Percentiles rank a stretch among this genome's conserved stretches.
Conservation (phyloP, 805 yeast genomes). For the Ogataea ramenticola region DNA sequence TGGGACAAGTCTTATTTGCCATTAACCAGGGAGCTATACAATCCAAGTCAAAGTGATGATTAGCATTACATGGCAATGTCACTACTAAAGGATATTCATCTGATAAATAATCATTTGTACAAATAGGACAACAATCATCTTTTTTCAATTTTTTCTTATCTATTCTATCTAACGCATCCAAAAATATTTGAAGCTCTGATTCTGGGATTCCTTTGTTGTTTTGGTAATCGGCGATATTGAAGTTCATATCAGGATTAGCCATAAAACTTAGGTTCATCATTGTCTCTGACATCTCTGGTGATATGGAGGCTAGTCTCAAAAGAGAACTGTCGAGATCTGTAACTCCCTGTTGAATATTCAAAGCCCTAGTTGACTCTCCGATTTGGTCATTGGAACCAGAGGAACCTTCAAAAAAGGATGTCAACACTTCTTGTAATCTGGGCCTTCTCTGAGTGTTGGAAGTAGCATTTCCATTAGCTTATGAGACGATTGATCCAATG, state of each 20-base stretch:
- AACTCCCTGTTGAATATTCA: background rate
- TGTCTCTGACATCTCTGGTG: no score
- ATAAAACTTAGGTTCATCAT: no score
- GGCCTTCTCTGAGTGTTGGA: background rate
- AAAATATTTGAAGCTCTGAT: conserved; percentile 30
- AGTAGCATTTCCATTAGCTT: no score
- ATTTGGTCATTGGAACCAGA: background rate
- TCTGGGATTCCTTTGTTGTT: conserved; percentile 51
- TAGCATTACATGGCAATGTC: conserved; percentile 55
- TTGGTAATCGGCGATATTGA: background rate
- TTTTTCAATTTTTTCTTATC: conserved; percentile 29
- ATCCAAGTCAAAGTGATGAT: conserved; percentile 79
- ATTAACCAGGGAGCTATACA: conserved; percentile 88
- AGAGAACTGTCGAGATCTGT: no score
- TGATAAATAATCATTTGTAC: conserved; percentile 63
- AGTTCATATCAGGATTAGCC: no score
- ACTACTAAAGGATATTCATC: conserved; percentile 80
- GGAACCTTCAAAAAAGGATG: background rate
- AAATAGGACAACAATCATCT: conserved; percentile 75
- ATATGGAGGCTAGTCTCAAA: no score
- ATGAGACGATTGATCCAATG: no score
- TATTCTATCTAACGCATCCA: conserved; percentile 75
- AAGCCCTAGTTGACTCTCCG: no score
- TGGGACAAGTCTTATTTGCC: conserved; percentile 70
- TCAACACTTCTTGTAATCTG: background rate